Base-by-base conservation (phyloP, 163 green algal species). In the Scenedesmus sp. region DNA sequence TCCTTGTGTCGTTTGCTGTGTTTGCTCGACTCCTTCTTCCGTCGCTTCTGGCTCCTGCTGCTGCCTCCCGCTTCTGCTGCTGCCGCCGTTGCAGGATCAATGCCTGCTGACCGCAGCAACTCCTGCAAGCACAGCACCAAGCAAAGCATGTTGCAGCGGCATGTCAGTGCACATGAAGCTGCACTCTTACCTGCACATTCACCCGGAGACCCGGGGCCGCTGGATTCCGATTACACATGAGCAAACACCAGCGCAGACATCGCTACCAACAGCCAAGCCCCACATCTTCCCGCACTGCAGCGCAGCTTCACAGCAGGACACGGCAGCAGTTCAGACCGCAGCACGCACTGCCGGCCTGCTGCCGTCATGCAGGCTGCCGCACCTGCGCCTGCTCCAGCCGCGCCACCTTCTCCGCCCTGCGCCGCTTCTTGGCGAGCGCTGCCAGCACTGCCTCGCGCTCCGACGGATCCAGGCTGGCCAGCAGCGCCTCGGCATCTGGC, bases 401-500 rank as follows among this genome's bases (percentile, higher is more conserved):
- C 37, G 51, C 82, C 9, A 44, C 88, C 68, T 85, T 80, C 46
- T 92, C 88, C 16, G 46, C 80, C 35, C 35, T 84, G 42, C 37
- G 46, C 46, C 88, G 43, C 65, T 92, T 92, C 81, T 89, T 92
- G 12, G 22, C 83, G 6, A 92, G 88, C 16, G 88, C 88, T 81
- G 70, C 53, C 49, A 92, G 88, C 68, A 92, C 88, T 53, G 65
- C 65, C 12, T n/a, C 20, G 0, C 88, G 81, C 88, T 92, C 88
- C 13, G 68, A 30, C 12, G 51, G 61, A 22, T 88, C 81, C 24
- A 92, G 42, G 73, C 81, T 89, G 15, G 81, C 81, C 35, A 92
- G 68, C 81, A 92, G 81, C 26, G 81, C 81, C 70, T 92, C 88
- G 43, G 81, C 88, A n/a, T 92, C 88, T 92, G 68, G n/a, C n/a